Evolutionary conservation across 2,329 filamentous ascomycete genomes (phyloP), one percentile per base, ranked within the genome.

Genomic region (Pseudogymnoascus sp.): DNA sequence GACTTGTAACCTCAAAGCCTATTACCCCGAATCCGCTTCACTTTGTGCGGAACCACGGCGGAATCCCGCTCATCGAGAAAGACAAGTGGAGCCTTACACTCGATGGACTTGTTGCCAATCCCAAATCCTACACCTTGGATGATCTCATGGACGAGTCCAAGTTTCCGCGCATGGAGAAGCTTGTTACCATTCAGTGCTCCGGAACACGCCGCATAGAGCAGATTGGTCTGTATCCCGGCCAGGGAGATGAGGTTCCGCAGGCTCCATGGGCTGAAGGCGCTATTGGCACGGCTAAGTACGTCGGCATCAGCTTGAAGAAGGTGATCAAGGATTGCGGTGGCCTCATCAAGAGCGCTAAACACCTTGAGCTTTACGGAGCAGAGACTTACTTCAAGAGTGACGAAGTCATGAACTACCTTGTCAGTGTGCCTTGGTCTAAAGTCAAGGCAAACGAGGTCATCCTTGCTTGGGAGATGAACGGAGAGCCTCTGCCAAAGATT

Each of bases 361-460:
- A 90, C 65, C 72, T 90, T 10, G 87, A 90, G 66, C 80, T 90
- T 58, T 85, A 83, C 62, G 87, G 87, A 0, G 86, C 84, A 0
- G 88, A 90, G 62, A 88, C 86, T 0, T 90, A 90, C 68, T 87
- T 90, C 76, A 90, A 90, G 71, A 82, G 85, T 59, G 78, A 80
- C 13, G 74, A 87, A 48, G 78, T 81, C 0, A 82, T 82, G 74
- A 90, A 90, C 71, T 90, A 89, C 67, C 77, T 82, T 18, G 85
- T 89, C 58, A 83, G 79, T 12, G 84, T 89, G 0, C 87, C 87
- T 0, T 86, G 80, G 76, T 79, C 80, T 5, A 90, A 90, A 72
- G 86, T 88, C 55, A 86, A 85, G 66, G 74, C 78, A 7, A 81
- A 85, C 60, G 87, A 89, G 65, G 87, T 88, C 5, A 74, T 89